Conservation (phyloP, 805 yeast genomes). For the Kuraishia borneana region DNA sequence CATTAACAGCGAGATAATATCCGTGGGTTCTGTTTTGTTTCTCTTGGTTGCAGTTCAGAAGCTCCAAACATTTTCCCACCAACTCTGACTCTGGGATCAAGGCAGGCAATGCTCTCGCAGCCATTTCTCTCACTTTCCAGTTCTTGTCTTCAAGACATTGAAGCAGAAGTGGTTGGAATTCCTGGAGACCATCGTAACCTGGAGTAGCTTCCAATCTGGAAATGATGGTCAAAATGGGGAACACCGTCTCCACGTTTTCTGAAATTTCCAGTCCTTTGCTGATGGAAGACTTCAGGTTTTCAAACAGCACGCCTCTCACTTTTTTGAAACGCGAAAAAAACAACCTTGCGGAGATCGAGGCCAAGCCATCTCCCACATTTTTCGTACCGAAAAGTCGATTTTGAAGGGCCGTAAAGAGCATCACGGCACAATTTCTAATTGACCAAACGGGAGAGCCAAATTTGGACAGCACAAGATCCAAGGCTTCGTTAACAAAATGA, state of each 20-base stretch:
- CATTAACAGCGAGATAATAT: slow-evolving; percentile 33
- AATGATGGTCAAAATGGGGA: slow-evolving; percentile 66
- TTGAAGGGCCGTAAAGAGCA: slow-evolving; percentile 82
- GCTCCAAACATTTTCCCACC: slow-evolving; percentile 13
- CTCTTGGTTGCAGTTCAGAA: slow-evolving; percentile 10
- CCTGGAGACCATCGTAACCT: slow-evolving; percentile 38
- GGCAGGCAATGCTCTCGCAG: slow-evolving; percentile 58
- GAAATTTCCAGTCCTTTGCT: slow-evolving; percentile 8
- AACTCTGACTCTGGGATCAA: slow-evolving; percentile 24
- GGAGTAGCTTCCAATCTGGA: slow-evolving; percentile 55
- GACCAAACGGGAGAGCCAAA: slow-evolving; percentile 74
- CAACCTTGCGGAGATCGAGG: slow-evolving; percentile 40
- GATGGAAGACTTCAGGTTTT: slow-evolving; percentile 24
- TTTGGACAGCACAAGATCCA: slow-evolving; percentile 47
- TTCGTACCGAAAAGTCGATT: slow-evolving; percentile 66
- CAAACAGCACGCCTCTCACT: slow-evolving; percentile 36
- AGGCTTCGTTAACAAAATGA: slow-evolving; percentile 41
- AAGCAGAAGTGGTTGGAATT: slow-evolving; percentile 37
- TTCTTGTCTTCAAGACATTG: slow-evolving; percentile 36
- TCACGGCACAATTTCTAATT: slow-evolving; percentile 81
- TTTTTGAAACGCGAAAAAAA: slow-evolving; percentile 61
- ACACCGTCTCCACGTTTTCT: slow-evolving; percentile 44
- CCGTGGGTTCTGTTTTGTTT: slow-evolving; percentile 52
- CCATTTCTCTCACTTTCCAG: slow-evolving; percentile 87
- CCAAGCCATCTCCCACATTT: slow-evolving; percentile 24